phyloP scores from a whole-genome alignment of 1,139 yeast species.

The Pichia sp. region DNA sequence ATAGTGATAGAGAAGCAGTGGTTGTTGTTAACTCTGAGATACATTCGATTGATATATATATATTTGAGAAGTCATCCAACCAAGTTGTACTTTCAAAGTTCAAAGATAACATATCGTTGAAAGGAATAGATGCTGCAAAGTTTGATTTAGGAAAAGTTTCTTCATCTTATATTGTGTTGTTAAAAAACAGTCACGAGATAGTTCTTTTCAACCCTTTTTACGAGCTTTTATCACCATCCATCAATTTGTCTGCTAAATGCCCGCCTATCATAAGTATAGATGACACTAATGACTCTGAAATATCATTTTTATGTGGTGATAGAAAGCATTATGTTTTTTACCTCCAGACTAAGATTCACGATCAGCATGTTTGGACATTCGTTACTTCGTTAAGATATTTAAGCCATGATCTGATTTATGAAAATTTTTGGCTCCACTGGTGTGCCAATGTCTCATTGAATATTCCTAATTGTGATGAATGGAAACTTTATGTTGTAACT shows the following conservation, averaged over 20 bases:
- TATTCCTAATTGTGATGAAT: slow-evolving; percentile 43
- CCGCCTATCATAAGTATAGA: slow-evolving; percentile 21
- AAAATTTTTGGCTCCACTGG: slow-evolving; percentile 62
- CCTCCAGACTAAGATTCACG: slow-evolving; percentile 46
- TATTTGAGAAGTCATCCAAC: slow-evolving; percentile 41
- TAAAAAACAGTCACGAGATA: slow-evolving; percentile 36
- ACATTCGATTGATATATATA: slow-evolving; percentile 44
- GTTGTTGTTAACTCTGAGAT: slow-evolving; percentile 38
- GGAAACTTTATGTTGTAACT: slow-evolving; percentile 59
- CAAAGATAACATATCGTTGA: slow-evolving; percentile 36
- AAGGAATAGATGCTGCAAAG: slow-evolving; percentile 42
- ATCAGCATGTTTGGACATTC: slow-evolving; percentile 40
- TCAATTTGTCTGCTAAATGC: slow-evolving; percentile 26
- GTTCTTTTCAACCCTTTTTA: slow-evolving; percentile 63
- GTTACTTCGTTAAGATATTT: slow-evolving; percentile 49
- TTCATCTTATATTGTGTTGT: slow-evolving; percentile 36
- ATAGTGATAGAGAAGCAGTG: slow-evolving; percentile 57
- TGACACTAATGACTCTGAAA: slow-evolving; percentile 20
- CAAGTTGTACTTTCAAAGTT: slow-evolving; percentile 34
- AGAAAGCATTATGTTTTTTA: slow-evolving; percentile 35
- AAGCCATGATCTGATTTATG: slow-evolving; percentile 55
- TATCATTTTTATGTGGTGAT: slow-evolving; percentile 22
- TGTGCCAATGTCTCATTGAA: slow-evolving; percentile 48
- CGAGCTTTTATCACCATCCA: slow-evolving; percentile 46
- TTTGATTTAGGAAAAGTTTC: slow-evolving; percentile 35